These are phyloP conservation scores for Moricandia arvensis DNA, from an alignment of 345 rosid genomes.

Conservation along the genomic window DNA sequence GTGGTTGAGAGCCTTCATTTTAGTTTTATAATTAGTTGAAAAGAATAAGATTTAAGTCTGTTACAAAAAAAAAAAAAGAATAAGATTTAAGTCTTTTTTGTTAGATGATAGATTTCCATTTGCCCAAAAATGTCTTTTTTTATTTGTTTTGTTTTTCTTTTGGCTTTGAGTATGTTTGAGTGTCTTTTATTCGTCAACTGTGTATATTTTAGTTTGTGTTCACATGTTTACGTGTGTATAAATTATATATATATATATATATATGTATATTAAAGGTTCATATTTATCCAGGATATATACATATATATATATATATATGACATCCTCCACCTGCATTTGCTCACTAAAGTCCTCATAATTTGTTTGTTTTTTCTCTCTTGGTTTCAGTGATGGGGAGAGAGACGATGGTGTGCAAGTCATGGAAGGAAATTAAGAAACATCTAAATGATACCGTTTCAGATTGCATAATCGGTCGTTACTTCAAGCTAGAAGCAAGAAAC, in stretches of 20 bases:
- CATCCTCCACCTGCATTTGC: slow-evolving; percentile 19
- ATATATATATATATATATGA: not conserved
- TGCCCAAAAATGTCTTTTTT: no score
- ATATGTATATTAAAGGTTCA: no score
- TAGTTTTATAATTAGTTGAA: no score
- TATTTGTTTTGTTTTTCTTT: not conserved
- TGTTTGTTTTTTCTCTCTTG: not conserved
- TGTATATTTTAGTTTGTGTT: slow-evolving; percentile 6
- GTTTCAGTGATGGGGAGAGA: slow-evolving; percentile 31
- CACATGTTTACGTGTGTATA: not conserved
- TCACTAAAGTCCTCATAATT: slow-evolving; percentile 15
- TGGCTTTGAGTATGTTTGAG: slow-evolving; percentile 3
- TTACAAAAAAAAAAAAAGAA: no score
- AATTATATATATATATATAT: no score
- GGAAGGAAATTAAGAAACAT: slow-evolving; percentile 50
- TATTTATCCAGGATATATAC: not conserved
- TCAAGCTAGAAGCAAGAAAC: slow-evolving; percentile 67
- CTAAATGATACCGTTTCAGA: slow-evolving; percentile 61
- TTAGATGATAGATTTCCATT: no score
- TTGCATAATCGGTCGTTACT: slow-evolving; percentile 58
- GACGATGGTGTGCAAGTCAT: slow-evolving; percentile 32
- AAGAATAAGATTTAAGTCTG: no score
- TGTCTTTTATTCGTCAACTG: not conserved
- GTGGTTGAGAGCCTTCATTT: slow-evolving; percentile 1
- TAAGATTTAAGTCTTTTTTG: no score